Base-by-base conservation (phyloP, 2,329 filamentous ascomycete genomes). In the Thielaviopsis ethacetica region DNA sequence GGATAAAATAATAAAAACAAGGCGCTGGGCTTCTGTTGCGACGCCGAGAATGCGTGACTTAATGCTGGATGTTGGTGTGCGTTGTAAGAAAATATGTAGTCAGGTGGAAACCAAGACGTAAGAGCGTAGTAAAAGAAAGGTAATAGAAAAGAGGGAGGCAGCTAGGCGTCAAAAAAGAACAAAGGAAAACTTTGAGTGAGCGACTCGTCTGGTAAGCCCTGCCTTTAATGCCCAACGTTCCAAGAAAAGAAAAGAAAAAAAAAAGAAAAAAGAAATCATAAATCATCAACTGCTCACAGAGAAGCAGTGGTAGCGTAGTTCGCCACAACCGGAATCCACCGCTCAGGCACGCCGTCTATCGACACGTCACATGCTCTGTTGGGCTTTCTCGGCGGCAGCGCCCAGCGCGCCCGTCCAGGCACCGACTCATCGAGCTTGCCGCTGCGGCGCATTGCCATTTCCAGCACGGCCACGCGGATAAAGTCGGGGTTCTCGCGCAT, bases 401-500 rank as follows among this genome's bases (percentile, higher is more conserved):
- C 78, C 76, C 82, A 84, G 53, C 80, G 77, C n/a, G 83, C 83
- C 54, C 82, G 77, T 27, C 83, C 83, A n/a, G 82, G 81, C 59
- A 77, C 77, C 63, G 81, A 77, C 64, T 83, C 80, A 64, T 84
- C 81, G 56, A 86, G 72, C 68, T 86, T 86, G 64, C 83, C 83
- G 51, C 73, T 73, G 65, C 78, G 80, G 59, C 83, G 79, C 83
- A 86, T 86, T 13, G 82, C 78, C 78, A 86, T 85, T 66, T 86
- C 83, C 76, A 86, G 81, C 56, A 86, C 83, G 41, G 83, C 83
- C 58, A 86, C 79, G 64, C 83, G 79, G 66, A 86, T 85, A 65
- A 86, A 86, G 65, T 86, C 82, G 49, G 82, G 77, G 64, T 86
- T 86, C 68, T 86, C 83, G 30, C 83, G 79, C 73, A 84, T 79